Evolutionary conservation across 352 stramenopile genomes (phyloP), one percentile per base, ranked within the genome.

Genomic region (Phytophthora constricta): DNA sequence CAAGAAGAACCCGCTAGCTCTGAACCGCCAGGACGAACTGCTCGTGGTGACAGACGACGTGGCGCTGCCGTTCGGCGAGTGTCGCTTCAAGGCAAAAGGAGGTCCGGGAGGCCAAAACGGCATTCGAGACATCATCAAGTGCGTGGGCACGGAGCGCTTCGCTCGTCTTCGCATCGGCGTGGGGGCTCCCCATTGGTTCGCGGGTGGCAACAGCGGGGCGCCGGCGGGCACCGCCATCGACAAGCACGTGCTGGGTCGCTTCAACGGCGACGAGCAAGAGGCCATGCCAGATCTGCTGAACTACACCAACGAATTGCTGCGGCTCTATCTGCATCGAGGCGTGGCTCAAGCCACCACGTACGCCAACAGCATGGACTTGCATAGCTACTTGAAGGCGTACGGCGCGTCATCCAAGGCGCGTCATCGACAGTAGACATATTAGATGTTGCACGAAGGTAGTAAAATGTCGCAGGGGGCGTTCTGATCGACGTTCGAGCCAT

Each of bases 51-150:
- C 81, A 3, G 89, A 96, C 58, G 87, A 96, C 56, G 87, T 96
- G 27, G 72, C 86, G 27, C 58, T 95, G 31, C 89, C 89, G 3
- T 96, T 95, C 47, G 89, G 89, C 41, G 85, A 85, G 28, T 93
- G 82, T 23, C 87, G 86, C 25, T 94, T 96, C 70, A 94, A 94
- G 63, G 70, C 70, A 33, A 91, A 92, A 45, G 89, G 89, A 34
- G 86, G 87, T 0, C 77, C 83, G 0, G 89, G 89, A 5, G 89
- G 89, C 1, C 89, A 96, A 67, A 96, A 96, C 33, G 89, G 89
- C 25, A 69, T 96, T 46, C 76, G 74, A 8, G 89, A 96, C 58
- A 85, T 96, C 62, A 96, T 96, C 61, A 95, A 96, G 66, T 91
- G 87, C 27, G 66, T 89, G 1, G 80, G 83, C 26, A 87, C 82